These are phyloP conservation scores for Phanerochaete carnosa DNA, from an alignment of 768 basidiomycete genomes.

Conservation along the genomic window DNA sequence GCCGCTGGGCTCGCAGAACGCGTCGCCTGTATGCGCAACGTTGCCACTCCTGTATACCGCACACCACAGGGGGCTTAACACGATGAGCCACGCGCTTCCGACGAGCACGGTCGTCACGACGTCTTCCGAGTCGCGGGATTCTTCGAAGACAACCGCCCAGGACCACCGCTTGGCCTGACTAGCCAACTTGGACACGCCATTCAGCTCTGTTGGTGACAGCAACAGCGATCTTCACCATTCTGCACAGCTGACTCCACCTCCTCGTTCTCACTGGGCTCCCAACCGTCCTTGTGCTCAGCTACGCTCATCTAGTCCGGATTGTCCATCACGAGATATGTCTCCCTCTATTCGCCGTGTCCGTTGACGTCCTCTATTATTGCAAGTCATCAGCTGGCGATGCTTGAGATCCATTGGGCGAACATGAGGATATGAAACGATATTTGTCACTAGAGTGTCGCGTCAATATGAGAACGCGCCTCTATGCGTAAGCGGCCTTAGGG, in stretches of 20 bases:
- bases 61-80: no score
- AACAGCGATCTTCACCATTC: background rate
- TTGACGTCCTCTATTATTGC: background rate
- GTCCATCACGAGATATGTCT: background rate
- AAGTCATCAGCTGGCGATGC: background rate
- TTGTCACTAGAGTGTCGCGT: background rate
- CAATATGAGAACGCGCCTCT: no score
- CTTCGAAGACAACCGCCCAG: no score
- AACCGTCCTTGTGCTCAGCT: background rate
- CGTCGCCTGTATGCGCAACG: no score
- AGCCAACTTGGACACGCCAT: no score
- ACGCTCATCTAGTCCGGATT: conserved; percentile 1
- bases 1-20: no score
- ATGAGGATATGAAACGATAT: background rate
- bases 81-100: no score
- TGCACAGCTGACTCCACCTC: background rate
- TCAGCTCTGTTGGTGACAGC: background rate
- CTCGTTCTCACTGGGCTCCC: background rate
- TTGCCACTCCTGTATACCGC: no score
- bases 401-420: background rate
- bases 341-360: background rate
- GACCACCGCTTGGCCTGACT: no score
- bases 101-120: no score
- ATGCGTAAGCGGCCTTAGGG: no score
- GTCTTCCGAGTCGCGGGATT: no score